A percentile compares a stretch with the other conserved stretches of the same genome.
Evolutionary conservation across 768 basidiomycete species (phyloP).

Genomic region (Sistotremastrum suecicum): DNA sequence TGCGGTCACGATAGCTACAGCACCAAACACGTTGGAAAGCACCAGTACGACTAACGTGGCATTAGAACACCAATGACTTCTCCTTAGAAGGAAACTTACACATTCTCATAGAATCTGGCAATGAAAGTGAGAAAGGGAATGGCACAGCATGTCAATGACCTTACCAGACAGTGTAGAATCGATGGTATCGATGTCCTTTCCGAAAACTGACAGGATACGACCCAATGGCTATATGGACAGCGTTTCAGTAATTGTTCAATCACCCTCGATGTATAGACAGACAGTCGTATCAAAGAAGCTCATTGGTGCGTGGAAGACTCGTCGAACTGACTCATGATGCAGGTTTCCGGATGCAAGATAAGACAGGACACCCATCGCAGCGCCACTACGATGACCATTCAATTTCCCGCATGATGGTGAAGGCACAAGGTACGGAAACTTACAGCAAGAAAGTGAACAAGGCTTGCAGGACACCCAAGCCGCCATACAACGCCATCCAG

Average conservation of each 20-base stretch:
- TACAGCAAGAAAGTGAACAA: slow-evolving; percentile 45
- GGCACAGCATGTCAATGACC: slow-evolving; percentile 3
- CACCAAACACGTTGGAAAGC: slow-evolving; percentile 33
- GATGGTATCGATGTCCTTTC: slow-evolving; percentile 51
- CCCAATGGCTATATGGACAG: slow-evolving; percentile 32
- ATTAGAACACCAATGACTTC: background rate
- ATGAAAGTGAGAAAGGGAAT: background rate
- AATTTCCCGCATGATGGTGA: too few species aligned
- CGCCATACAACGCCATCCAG: slow-evolving; percentile 53
- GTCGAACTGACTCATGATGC: slow-evolving; percentile 39
- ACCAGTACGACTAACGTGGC: slow-evolving; percentile 30
- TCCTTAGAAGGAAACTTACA: slow-evolving; percentile 22
- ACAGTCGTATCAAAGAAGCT: slow-evolving; percentile 64
- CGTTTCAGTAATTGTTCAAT: background rate
- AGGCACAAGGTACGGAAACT: slow-evolving; percentile 8
- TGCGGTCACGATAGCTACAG: slow-evolving; percentile 41
- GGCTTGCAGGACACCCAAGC: slow-evolving; percentile 43
- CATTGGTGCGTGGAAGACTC: slow-evolving; percentile 61
- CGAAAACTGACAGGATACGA: slow-evolving; percentile 46
- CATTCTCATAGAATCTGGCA: slow-evolving; percentile 39
- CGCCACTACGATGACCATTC: slow-evolving; percentile 22
- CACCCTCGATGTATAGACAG: background rate
- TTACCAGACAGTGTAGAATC: slow-evolving; percentile 47
- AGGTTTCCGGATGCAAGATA: slow-evolving; percentile 48
- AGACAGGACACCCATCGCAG: slow-evolving; percentile 40